phyloP scores from a whole-genome alignment of 768 basidiomycete genomes.

The Pulveroboletus sp. region DNA sequence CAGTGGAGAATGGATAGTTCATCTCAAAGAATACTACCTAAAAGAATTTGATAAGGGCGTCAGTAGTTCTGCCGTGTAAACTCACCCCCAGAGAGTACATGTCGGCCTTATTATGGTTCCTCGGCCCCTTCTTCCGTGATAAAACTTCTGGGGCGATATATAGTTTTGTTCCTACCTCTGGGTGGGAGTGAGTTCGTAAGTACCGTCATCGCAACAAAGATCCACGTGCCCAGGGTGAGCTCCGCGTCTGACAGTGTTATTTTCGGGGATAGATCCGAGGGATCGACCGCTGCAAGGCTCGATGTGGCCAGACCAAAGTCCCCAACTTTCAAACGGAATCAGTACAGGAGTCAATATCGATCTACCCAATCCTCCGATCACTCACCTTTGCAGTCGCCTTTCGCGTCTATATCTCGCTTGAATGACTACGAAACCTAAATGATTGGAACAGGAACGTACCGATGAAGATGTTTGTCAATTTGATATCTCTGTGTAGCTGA shows the following conservation, averaged over 20 bases:
- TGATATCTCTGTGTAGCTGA: conserved; percentile 84
- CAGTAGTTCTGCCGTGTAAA: conserved; percentile 3
- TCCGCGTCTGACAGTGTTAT: conserved; percentile 51
- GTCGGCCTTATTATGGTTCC: conserved; percentile 85
- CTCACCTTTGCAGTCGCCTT: conserved; percentile 77
- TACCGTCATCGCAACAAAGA: neutral
- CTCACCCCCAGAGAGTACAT: conserved; percentile 90
- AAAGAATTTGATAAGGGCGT: neutral
- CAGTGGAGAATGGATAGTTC: conserved; percentile 82
- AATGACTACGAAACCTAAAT: neutral
- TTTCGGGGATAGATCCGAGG: conserved; percentile 56
- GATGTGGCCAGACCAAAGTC: conserved; percentile 92
- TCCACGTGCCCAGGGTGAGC: conserved; percentile 63
- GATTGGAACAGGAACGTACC: conserved; percentile 43
- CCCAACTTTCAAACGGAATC: conserved; percentile 50
- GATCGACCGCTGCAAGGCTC: conserved; percentile 73
- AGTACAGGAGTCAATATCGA: neutral
- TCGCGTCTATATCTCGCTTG: conserved; percentile 51
- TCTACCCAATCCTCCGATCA: neutral
- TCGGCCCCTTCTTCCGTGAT: conserved; percentile 54
- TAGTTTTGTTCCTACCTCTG: conserved; percentile 85
- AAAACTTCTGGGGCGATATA: conserved; percentile 94
- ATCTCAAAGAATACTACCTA: conserved; percentile 98
- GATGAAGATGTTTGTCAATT: conserved; percentile 91
- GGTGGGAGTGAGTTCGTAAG: neutral